Conservation (phyloP, 2,329 filamentous ascomycete species). For the Metarhizium album region DNA sequence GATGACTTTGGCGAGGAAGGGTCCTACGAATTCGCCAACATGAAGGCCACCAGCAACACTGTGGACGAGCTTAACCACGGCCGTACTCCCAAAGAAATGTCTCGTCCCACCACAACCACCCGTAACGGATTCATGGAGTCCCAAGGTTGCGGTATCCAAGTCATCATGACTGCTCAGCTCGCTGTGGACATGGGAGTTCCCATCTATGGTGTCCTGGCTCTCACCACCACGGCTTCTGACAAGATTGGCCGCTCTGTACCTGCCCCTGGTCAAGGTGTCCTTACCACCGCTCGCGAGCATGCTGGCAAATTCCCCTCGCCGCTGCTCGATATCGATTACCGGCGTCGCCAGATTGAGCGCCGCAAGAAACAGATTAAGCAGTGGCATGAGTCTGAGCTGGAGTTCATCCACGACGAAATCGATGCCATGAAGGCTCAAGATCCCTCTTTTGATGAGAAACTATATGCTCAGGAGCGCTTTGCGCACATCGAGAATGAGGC, state of each 20-base stretch:
- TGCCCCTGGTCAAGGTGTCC: conserved; percentile 89
- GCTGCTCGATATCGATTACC: conserved; percentile 94
- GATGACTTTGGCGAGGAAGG: conserved; percentile 99
- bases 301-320: conserved; percentile 89
- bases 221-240: conserved; percentile 93
- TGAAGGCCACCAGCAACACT: conserved; percentile 98
- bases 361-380: conserved; percentile 90
- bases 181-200: conserved; percentile 98
- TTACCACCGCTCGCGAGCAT: conserved; percentile 88
- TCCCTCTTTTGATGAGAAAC: conserved; percentile 64
- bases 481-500: conserved; percentile 80
- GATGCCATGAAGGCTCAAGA: conserved; percentile 79
- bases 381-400: conserved; percentile 90
- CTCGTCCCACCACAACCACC: conserved; percentile 90
- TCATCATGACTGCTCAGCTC: conserved; percentile 95
- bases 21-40: conserved; percentile 99
- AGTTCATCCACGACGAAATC: conserved; percentile 88
- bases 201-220: conserved; percentile 86
- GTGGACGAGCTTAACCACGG: conserved; percentile 94
- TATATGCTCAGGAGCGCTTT: conserved; percentile 78
- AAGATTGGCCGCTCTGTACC: conserved; percentile 98
- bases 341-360: conserved; percentile 85
- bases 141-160: conserved; percentile 93
- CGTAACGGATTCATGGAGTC: conserved; percentile 99
- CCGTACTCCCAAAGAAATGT: conserved; percentile 95